Evolutionary conservation across 2,329 filamentous ascomycete genomes (phyloP), one percentile per base, ranked within the genome.

Genomic region (Fusarium chuoi): DNA sequence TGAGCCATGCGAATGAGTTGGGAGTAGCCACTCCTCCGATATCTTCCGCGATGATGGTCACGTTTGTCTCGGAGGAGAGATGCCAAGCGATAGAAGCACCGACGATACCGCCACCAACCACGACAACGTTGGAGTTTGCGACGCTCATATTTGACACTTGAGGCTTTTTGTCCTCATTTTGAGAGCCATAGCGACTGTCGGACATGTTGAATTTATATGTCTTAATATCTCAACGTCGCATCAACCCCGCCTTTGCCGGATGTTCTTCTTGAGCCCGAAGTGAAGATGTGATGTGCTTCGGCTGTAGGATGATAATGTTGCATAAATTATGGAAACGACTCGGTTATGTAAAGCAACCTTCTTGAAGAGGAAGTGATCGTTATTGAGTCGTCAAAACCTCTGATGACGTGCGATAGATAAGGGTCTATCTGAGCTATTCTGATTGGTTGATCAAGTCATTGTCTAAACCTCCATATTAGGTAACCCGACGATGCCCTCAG

Each of bases 1-100:
- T 71, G 0, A 71, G 30, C 68, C 68, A 71, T 2, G 68, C 49
- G 35, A 71, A 71, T 6, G 68, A 71, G 4, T 55, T 56, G n/a
- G 66, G 22, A 7, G 61, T 48, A 10, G 68, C 66, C 24, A 54
- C 41, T 5, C 68, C 68, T 17, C 68, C 68, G 35, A 71, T 46
- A 15, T 70, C 68, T 54, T 71, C 44, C 17, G 66, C 66, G 36
- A 71, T 26, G 15, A 71, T 51, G 7, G 66, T 70, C 20, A 71
- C 61, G 15, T 60, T 52, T 5, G 66, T 61, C 14, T 71, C 30
- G 18, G 17, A 44, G 22, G 68, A 52, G 20, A 71, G 42, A 45
- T 71, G 66, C 68, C 66, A 71, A 20, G 68, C 61, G 28, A 71
- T 70, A 0, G 68, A 71, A 11, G 68, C 66, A 12, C 68, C 68